phyloP scores from a whole-genome alignment of 2,329 filamentous ascomycete species.

The Pezicula carpinea region DNA sequence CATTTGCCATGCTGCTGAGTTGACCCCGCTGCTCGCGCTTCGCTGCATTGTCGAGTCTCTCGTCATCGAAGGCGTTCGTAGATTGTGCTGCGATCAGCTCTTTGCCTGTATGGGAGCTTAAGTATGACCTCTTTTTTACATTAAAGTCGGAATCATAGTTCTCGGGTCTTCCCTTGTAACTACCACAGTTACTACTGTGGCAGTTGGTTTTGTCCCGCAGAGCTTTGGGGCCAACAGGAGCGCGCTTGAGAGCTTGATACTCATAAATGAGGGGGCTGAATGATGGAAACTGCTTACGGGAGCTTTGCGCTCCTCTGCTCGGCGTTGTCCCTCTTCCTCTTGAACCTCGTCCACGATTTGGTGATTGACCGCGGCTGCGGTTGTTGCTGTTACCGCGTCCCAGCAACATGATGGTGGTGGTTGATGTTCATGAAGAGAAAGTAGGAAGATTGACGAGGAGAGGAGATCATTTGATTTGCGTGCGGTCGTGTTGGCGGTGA shows the following conservation, averaged over 20 bases:
- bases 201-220: slow-evolving; percentile 13
- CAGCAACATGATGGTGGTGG: slow-evolving; percentile 25
- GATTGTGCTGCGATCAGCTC: slow-evolving; percentile 6
- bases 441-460: slow-evolving; percentile 12
- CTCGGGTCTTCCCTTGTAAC: slow-evolving; percentile 3
- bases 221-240: slow-evolving; percentile 2
- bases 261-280: slow-evolving; percentile 3
- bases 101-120: slow-evolving; percentile 6
- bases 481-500: neutral
- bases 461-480: slow-evolving; percentile 11
- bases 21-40: slow-evolving; percentile 24
- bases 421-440: slow-evolving; percentile 22
- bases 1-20: slow-evolving; percentile 14
- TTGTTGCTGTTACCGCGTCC: slow-evolving; percentile 19
- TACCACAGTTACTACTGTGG: slow-evolving; percentile 4
- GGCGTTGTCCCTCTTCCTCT: slow-evolving; percentile 24
- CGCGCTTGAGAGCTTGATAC: too few relatives aligned
- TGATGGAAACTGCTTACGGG: slow-evolving; percentile 24
- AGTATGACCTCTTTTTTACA: slow-evolving; percentile 10
- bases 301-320: slow-evolving; percentile 28
- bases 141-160: slow-evolving; percentile 4
- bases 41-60: slow-evolving; percentile 28
- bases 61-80: slow-evolving; percentile 24
- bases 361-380: slow-evolving; percentile 19
- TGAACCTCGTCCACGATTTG: slow-evolving; percentile 25